Conservation (phyloP, 2,329 filamentous ascomycete species). For the Apiospora arundinis region DNA sequence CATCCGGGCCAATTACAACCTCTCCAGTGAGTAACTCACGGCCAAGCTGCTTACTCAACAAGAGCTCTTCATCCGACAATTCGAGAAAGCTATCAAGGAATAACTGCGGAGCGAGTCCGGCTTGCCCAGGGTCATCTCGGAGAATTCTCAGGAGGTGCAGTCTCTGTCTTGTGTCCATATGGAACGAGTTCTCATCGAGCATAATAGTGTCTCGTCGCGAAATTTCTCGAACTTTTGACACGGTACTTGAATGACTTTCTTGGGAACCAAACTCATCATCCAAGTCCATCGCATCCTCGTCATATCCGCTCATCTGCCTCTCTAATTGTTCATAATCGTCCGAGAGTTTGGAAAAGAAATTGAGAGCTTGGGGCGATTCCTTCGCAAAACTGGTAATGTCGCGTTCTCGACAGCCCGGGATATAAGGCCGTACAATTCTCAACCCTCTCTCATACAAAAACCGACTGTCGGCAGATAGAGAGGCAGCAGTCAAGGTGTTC, state of each 20-base stretch:
- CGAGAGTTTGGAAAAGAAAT: conserved; percentile 50
- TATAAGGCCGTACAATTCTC: conserved; percentile 49
- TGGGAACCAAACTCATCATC: conserved; percentile 71
- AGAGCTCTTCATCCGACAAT: conserved; percentile 58
- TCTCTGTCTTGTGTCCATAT: conserved; percentile 52
- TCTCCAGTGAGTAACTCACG: conserved; percentile 61
- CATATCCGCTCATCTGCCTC: conserved; percentile 43
- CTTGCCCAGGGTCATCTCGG: conserved; percentile 49
- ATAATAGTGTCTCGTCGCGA: conserved; percentile 54
- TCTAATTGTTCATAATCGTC: conserved; percentile 39
- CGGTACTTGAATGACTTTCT: conserved; percentile 52
- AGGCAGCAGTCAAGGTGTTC: conserved; percentile 47
- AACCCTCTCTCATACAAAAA: conserved; percentile 55
- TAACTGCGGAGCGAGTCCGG: conserved; percentile 55
- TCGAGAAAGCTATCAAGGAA: conserved; percentile 58
- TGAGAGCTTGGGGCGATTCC: conserved; percentile 49
- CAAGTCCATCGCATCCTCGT: conserved; percentile 68
- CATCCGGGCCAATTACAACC: conserved; percentile 53
- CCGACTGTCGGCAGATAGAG: conserved; percentile 52
- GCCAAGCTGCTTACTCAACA: conserved; percentile 57
- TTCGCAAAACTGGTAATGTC: conserved; percentile 47
- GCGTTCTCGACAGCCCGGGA: conserved; percentile 51
- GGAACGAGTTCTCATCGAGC: conserved; percentile 53
- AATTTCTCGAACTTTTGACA: conserved; percentile 46
- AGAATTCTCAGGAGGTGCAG: conserved; percentile 53